Conservation (phyloP, 148 eudicot species). For the Diospyros lotus region DNA sequence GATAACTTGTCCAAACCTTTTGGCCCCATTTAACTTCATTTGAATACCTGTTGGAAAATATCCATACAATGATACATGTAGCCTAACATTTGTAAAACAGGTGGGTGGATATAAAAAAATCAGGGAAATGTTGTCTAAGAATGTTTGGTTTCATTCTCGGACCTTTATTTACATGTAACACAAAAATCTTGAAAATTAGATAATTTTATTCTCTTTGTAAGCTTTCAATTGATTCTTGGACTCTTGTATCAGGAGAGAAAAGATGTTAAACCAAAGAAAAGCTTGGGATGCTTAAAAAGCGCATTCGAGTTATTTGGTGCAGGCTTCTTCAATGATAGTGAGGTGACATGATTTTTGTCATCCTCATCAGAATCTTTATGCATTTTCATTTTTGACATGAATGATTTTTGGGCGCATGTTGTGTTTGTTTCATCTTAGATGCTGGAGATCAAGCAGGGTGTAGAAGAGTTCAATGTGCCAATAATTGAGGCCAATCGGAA, state of each 20-base stretch:
- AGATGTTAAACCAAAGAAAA: constrained; percentile 24
- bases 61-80: not conserved
- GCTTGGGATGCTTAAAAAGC: constrained; percentile 15
- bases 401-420: not conserved
- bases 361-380: not conserved
- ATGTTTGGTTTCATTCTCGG: constrained; percentile 24
- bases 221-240: constrained; percentile 10
- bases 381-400: not conserved
- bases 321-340: constrained; percentile 42
- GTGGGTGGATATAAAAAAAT: constrained; percentile 21
- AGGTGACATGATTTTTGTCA: constrained; percentile 33
- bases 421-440: constrained; percentile 26
- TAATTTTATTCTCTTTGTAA: not conserved
- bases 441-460: constrained; percentile 65
- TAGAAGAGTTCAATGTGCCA: constrained; percentile 64
- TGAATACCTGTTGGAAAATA: not conserved
- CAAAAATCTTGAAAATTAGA: not conserved
- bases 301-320: constrained; percentile 67
- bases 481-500: constrained; percentile 48
- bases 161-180: constrained; percentile 24
- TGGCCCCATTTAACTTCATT: not conserved
- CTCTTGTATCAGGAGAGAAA: constrained; percentile 48
- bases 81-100: constrained; percentile 32
- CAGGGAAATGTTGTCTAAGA: constrained; percentile 19
- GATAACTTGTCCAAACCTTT: not conserved